Conservation (phyloP, 2,329 filamentous ascomycete genomes). For the Stagonosporopsis chrysanthemi region DNA sequence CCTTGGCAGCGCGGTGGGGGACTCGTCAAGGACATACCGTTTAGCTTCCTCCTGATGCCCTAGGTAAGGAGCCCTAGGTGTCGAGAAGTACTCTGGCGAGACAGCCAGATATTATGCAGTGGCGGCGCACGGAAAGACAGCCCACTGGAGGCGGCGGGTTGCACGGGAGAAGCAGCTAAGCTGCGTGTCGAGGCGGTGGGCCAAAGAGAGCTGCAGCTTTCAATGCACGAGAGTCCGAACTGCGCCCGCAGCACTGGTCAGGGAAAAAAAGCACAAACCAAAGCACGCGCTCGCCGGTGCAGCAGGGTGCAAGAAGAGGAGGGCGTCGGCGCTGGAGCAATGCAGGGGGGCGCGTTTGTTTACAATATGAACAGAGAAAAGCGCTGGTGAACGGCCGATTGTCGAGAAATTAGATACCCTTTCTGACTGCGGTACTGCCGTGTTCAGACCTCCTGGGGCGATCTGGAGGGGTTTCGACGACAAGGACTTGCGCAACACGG, state of each 20-base stretch:
- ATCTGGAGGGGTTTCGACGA: constrained; percentile 32
- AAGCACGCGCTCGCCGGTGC: constrained; percentile 33
- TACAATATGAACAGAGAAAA: constrained; percentile 13
- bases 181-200: constrained; percentile 20
- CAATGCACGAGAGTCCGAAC: constrained; percentile 26
- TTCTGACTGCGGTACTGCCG: constrained; percentile 32
- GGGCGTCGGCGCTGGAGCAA: constrained; percentile 23
- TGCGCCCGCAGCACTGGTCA: constrained; percentile 32
- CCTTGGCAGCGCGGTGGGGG: constrained; percentile 28
- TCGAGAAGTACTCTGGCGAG: constrained; percentile 32
- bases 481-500: constrained; percentile 14
- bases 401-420: constrained; percentile 41
- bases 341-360: constrained; percentile 19
- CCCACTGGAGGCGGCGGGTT: constrained; percentile 34
- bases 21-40: constrained; percentile 14
- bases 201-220: constrained; percentile 36
- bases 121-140: constrained; percentile 38
- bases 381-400: constrained; percentile 16
- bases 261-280: constrained; percentile 24
- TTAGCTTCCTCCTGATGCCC: constrained; percentile 34
- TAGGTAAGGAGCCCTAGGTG: constrained; percentile 43
- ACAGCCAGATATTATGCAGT: constrained; percentile 46
- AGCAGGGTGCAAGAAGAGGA: constrained; percentile 29
- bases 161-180: constrained; percentile 19
- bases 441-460: constrained; percentile 25